Base-by-base conservation (phyloP, 148 eudicot genomes). In the Spergularia bocconei region DNA sequence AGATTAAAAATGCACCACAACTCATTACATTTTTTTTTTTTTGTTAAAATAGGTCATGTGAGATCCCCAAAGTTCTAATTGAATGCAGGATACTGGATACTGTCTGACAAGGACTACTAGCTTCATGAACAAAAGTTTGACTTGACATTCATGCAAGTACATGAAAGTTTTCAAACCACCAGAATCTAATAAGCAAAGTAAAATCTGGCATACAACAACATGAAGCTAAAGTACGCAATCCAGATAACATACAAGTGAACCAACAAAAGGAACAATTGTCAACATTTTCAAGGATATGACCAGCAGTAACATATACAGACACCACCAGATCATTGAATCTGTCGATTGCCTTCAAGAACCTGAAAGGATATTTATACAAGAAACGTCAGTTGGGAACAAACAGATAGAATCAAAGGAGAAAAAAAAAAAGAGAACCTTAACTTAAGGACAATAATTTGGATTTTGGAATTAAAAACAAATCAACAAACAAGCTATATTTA, bases 251-350 rank as follows among this genome's bases (percentile, higher is more conserved):
- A 44, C 9, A 77, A 23, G 52, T 67, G 17, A 70, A 54, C 13
- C 14, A 57, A 39, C 20, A 15, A 51, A 63, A 29, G 15, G 9
- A 21, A 64, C 7, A 78, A 33, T 3, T 58, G 19, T 38, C 15
- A 74, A 63, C 48, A 70, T 72, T 63, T 80, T 69, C 17, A 77
- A 92, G 99, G 99, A 96, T 96, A 96, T 96, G 97, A 87, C 98
- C 99, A 36, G 98, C 98, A 72, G 99, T 96, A 56, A 96, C 98
- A 77, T 96, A 96, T 15, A 96, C 98, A 6, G 99, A 96, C 47
- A 96, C 99, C 80, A 87, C 94, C 89, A 91, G 74, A 83, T 92
- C 98, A 48, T 90, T 92, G 91, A 92, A 96, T 84, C 97, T 86
- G 84, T 96, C 99, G 59, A 96, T 89, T 75, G 90, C 89, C 85